Conservation (phyloP, 78 protist species). For the Dictyostelium discoideum region dicty_2.7 NC_007090.3:3418001-3418500, state of each 20-base stretch:
- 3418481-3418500: constrained; percentile 15
- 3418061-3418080: background rate
- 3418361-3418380: constrained; percentile 49
- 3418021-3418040: background rate
- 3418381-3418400: background rate
- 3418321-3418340: constrained; percentile 19
- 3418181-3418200: constrained; percentile 64
- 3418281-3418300: constrained; percentile 59
- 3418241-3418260: constrained; percentile 79
- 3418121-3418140: constrained; percentile 68
- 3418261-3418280: constrained; percentile 69
- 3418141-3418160: constrained; percentile 21
- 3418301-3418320: constrained; percentile 58
- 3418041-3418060: background rate
- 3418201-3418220: constrained; percentile 37
- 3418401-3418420: background rate
- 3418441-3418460: constrained; percentile 74
- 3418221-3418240: constrained; percentile 64
- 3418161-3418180: constrained; percentile 70
- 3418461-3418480: constrained; percentile 66
- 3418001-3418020: background rate
- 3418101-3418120: background rate
- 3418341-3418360: constrained; percentile 22
- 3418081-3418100: background rate
- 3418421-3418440: constrained; percentile 39